Evolutionary conservation across 2,329 filamentous ascomycete species (phyloP).

Genomic region (Phialophora tarda): DNA sequence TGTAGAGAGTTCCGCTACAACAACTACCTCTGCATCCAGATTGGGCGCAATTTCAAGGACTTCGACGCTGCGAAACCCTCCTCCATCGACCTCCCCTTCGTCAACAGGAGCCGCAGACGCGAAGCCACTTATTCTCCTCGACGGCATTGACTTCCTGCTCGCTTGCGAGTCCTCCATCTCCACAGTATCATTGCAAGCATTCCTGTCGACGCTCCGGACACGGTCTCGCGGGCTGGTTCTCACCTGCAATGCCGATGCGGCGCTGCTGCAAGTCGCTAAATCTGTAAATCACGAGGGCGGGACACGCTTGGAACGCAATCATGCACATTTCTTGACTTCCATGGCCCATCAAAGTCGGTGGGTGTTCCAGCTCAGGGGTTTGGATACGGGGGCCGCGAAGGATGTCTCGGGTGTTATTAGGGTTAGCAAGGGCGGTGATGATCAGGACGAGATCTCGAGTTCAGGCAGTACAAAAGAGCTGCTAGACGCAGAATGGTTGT

Average conservation of each 20-base stretch:
- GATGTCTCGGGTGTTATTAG: conserved; percentile 90
- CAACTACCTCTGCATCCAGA: conserved; percentile 3
- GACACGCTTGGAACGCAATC: conserved; percentile 71
- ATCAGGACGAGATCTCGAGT: conserved; percentile 39
- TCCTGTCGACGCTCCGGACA: conserved; percentile 28
- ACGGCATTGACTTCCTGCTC: conserved; percentile 39
- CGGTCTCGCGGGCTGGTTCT: conserved; percentile 62
- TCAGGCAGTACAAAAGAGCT: conserved; percentile 39
- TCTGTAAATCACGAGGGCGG: conserved; percentile 43
- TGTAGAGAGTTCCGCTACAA: conserved; percentile 13
- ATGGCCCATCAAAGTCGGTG: conserved; percentile 76
- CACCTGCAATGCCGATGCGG: conserved; percentile 72
- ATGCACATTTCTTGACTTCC: conserved; percentile 72
- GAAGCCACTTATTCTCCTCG: conserved; percentile 31
- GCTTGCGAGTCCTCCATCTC: conserved; percentile 32
- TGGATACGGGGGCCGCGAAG: conserved; percentile 86
- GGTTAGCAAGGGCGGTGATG: conserved; percentile 65
- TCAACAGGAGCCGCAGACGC: conserved; percentile 12
- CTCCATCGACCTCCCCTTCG: background rate
- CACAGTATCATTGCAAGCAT: conserved; percentile 22
- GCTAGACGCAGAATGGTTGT: conserved; percentile 74
- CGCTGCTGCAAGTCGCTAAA: conserved; percentile 62
- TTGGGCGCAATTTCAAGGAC: background rate
- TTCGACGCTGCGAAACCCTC: conserved; percentile 12
- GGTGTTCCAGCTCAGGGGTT: conserved; percentile 72